Evolutionary conservation across 306 rosid genomes (phyloP).

Genomic region (Ormosia emarginata): DNA sequence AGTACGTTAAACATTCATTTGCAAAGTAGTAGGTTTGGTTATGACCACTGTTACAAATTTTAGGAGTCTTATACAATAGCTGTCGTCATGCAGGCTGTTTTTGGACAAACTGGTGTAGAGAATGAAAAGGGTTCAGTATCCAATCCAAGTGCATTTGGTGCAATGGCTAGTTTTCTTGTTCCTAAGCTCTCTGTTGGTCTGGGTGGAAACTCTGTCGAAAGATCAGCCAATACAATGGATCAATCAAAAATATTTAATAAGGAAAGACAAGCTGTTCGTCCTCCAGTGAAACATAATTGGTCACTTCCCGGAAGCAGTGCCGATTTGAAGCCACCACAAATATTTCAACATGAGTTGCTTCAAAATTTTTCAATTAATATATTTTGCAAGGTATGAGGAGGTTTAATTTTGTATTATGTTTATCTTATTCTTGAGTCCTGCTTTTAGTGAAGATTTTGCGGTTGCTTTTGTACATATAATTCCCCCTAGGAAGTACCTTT

Average conservation of each 20-base stretch:
- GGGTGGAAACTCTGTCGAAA: conserved; percentile 73
- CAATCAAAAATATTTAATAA: conserved; percentile 64
- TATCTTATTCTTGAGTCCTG: background rate
- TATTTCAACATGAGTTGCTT: conserved; percentile 93
- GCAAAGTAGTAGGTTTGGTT: conserved; percentile 5
- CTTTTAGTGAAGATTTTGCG: background rate
- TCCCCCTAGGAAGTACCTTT: background rate
- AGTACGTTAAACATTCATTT: conserved; percentile 45
- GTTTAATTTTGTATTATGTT: background rate
- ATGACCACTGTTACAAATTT: conserved; percentile 6
- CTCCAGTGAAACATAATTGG: conserved; percentile 96
- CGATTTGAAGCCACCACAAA: conserved; percentile 70
- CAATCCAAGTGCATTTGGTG: conserved; percentile 86
- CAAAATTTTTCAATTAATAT: conserved; percentile 92
- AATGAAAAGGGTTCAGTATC: conserved; percentile 65
- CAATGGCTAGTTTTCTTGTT: conserved; percentile 96
- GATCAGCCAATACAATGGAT: conserved; percentile 59
- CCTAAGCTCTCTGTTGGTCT: conserved; percentile 90
- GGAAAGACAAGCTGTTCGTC: conserved; percentile 87
- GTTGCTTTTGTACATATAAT: background rate
- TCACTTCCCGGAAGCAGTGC: conserved; percentile 73
- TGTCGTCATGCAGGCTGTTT: conserved; percentile 67
- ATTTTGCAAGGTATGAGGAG: conserved; percentile 82
- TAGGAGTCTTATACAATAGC: conserved; percentile 24
- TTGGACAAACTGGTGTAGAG: conserved; percentile 72